These are phyloP conservation scores for Ilyonectria destructans DNA, from an alignment of 2,329 filamentous ascomycete species.

Conservation along the genomic window DNA sequence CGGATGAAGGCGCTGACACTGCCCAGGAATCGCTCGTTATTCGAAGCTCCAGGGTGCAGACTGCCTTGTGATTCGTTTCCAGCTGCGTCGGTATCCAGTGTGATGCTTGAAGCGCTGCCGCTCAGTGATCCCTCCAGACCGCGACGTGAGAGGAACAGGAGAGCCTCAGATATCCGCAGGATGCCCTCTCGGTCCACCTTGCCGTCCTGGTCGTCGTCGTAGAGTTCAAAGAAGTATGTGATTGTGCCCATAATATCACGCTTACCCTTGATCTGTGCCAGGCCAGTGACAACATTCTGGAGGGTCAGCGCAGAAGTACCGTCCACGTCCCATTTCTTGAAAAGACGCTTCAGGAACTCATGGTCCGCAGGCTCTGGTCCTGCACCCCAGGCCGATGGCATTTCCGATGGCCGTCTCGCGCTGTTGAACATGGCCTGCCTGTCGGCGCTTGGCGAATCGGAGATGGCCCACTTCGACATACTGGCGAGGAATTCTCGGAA, in stretches of 20 bases:
- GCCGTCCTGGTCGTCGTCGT: slow-evolving; percentile 93
- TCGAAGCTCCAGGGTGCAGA: slow-evolving; percentile 69
- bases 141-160: slow-evolving; percentile 92
- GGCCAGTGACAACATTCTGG: slow-evolving; percentile 91
- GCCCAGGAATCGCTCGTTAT: slow-evolving; percentile 90
- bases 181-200: slow-evolving; percentile 97
- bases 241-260: slow-evolving; percentile 98
- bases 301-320: slow-evolving; percentile 84
- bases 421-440: slow-evolving; percentile 75
- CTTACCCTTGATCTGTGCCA: slow-evolving; percentile 93
- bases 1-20: slow-evolving; percentile 97
- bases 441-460: slow-evolving; percentile 81
- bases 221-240: slow-evolving; percentile 97
- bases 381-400: slow-evolving; percentile 68
- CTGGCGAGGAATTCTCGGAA: slow-evolving; percentile 95
- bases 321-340: slow-evolving; percentile 89
- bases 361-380: slow-evolving; percentile 86
- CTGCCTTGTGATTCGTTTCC: slow-evolving; percentile 55
- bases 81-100: slow-evolving; percentile 62
- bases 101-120: slow-evolving; percentile 73
- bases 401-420: slow-evolving; percentile 63
- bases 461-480: slow-evolving; percentile 93
- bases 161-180: slow-evolving; percentile 91
- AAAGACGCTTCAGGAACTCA: slow-evolving; percentile 92
- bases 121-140: slow-evolving; percentile 85